These are phyloP conservation scores for Apiospora pterosperma DNA, from an alignment of 2,329 filamentous ascomycete species.

Conservation along the genomic window DNA sequence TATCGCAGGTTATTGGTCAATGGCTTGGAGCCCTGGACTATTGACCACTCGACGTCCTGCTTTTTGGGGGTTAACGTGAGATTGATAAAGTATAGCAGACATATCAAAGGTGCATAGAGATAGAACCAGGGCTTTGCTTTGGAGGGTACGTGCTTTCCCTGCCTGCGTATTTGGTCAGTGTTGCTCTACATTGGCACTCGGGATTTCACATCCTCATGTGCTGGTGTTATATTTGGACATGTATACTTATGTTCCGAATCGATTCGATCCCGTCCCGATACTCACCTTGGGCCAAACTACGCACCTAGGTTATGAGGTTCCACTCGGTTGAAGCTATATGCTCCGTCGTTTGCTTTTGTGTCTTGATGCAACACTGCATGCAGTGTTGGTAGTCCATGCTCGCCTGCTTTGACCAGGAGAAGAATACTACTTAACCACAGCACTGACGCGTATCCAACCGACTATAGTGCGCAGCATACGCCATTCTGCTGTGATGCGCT, in stretches of 20 bases:
- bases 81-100: conserved; percentile 8
- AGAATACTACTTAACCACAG: not conserved
- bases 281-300: not conserved
- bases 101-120: not conserved
- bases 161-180: too few species aligned
- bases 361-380: not conserved
- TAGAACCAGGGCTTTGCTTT: not conserved
- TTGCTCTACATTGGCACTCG: not conserved
- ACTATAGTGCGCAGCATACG: not conserved
- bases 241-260: too few species aligned
- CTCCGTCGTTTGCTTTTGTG: not conserved
- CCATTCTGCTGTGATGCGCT: not conserved
- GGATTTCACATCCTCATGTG: not conserved
- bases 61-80: conserved; percentile 10
- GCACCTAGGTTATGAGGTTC: not conserved
- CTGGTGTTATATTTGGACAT: not conserved
- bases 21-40: conserved; percentile 23
- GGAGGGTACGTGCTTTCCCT: too few species aligned
- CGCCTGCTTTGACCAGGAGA: not conserved
- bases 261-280: not conserved
- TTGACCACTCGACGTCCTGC: conserved; percentile 22
- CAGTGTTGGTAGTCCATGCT: not conserved
- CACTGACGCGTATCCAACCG: not conserved
- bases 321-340: not conserved
- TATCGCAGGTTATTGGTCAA: conserved; percentile 28